Evolutionary conservation across 148 eudicot species (phyloP), one percentile per base, ranked within the genome.

Genomic region (Silene conica): DNA sequence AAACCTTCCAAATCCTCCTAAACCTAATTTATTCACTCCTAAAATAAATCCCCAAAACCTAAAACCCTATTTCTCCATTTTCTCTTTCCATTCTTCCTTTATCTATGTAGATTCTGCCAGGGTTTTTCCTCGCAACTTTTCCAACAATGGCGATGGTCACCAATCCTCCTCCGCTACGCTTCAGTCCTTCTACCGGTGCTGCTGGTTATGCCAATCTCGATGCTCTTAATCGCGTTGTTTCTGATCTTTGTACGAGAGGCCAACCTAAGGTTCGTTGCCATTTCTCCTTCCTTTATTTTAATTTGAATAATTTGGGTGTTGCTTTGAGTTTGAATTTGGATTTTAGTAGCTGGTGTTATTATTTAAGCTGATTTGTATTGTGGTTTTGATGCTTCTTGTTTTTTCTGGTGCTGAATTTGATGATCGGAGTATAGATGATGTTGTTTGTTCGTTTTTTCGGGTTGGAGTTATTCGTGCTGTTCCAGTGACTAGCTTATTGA

Each of bases 181-280:
- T 87, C 78, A 68, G 86, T 34, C 82, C 86, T n/a, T 73, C 85
- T 19, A 68, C 71, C 1, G 16, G 52, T 46, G 79, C 81, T 61
- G 78, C 87, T 57, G 87, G 84, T 12, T 83, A 80, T 68, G 89
- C 89, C 5, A 90, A 86, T 85, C 80, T 87, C 45, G 97, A 95
- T 25, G 87, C 93, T 41, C 81, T 92, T 28, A 89, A 90, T 74
- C 87, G 98, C 26, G 86, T 92, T 61, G 85, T 95, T n/a, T 82
- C 84, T 61, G 97, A 92, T 87, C 92, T 95, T 19, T 89, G 96
- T 80, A 85, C 87, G 80, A 75, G 87, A 76, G 93, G 85, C 54
- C 86, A 69, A 79, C 96, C 97, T 16, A 92, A 84, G 93, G 98
- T 95, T 68, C 7, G 50, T 76, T 5, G 15, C 43, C 14, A 2